Conservation (phyloP, 1,284 basidiomycete species). For the Leccinum pachyderme region DNA sequence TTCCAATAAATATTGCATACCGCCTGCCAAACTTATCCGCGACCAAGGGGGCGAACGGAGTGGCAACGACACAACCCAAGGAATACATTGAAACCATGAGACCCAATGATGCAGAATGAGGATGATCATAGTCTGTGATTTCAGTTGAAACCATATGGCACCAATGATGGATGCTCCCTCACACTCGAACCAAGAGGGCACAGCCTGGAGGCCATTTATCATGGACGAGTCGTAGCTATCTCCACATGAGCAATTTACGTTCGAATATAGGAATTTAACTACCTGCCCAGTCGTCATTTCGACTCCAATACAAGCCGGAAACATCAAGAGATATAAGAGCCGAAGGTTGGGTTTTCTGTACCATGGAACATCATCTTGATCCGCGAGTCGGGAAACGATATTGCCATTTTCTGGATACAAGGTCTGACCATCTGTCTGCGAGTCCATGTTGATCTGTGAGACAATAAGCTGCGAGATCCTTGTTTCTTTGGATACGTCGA, state of each 20-base stretch:
- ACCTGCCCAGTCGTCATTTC: constrained; percentile 60
- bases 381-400: not conserved
- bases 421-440: no score
- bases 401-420: not conserved
- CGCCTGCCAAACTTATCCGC: not conserved
- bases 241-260: not conserved
- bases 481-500: no score
- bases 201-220: not conserved
- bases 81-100: not conserved
- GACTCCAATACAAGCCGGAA: constrained; percentile 42
- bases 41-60: not conserved
- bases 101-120: not conserved
- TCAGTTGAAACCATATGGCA: not conserved
- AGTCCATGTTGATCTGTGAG: no score
- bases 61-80: not conserved
- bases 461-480: no score
- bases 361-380: not conserved
- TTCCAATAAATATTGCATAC: not conserved
- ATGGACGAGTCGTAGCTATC: not conserved
- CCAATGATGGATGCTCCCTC: not conserved
- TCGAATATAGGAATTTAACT: constrained; percentile 23
- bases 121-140: not conserved
- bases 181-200: constrained; percentile 7
- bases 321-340: not conserved
- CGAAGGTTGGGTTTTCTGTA: not conserved